phyloP scores from a whole-genome alignment of 768 basidiomycete genomes.

The Exsudoporus frostii region DNA sequence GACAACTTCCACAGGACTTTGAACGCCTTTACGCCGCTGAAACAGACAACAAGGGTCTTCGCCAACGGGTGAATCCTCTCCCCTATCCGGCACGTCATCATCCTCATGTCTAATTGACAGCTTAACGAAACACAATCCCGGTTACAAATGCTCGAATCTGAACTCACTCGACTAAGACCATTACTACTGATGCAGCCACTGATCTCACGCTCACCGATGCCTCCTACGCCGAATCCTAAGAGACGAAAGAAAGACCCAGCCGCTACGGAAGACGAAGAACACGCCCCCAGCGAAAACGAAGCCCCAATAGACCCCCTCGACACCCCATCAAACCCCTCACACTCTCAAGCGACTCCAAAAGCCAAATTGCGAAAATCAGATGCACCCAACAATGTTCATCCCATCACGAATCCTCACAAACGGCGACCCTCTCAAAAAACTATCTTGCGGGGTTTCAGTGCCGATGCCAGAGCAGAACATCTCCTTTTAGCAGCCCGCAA shows the following conservation, averaged over 20 bases:
- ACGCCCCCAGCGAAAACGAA: slow-evolving; percentile 27
- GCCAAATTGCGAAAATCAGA: slow-evolving; percentile 24
- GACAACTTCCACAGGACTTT: slow-evolving; percentile 43
- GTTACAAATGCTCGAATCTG: slow-evolving; percentile 54
- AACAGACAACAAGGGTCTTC: slow-evolving; percentile 59
- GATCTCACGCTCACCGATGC: slow-evolving; percentile 20
- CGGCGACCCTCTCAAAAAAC: slow-evolving; percentile 28
- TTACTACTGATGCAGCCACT: slow-evolving; percentile 64
- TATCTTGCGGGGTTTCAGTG: slow-evolving; percentile 34
- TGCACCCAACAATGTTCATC: slow-evolving; percentile 5
- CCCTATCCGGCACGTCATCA: not conserved
- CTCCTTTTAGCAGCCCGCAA: slow-evolving; percentile 68
- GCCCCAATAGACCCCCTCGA: slow-evolving; percentile 15
- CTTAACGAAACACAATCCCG: slow-evolving; percentile 56
- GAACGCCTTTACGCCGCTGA: slow-evolving; percentile 53
- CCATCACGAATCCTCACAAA: slow-evolving; percentile 14
- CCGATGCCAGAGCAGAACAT: slow-evolving; percentile 72
- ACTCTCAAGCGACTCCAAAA: slow-evolving; percentile 21
- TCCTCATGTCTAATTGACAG: slow-evolving; percentile 34
- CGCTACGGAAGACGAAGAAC: slow-evolving; percentile 27
- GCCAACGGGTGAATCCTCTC: slow-evolving; percentile 49
- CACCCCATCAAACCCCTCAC: slow-evolving; percentile 14
- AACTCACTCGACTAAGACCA: slow-evolving; percentile 63
- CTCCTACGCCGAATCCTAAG: slow-evolving; percentile 24
- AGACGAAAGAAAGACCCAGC: slow-evolving; percentile 27